Conservation (phyloP, 345 rosid species). For the Hevea brasiliensis region DNA sequence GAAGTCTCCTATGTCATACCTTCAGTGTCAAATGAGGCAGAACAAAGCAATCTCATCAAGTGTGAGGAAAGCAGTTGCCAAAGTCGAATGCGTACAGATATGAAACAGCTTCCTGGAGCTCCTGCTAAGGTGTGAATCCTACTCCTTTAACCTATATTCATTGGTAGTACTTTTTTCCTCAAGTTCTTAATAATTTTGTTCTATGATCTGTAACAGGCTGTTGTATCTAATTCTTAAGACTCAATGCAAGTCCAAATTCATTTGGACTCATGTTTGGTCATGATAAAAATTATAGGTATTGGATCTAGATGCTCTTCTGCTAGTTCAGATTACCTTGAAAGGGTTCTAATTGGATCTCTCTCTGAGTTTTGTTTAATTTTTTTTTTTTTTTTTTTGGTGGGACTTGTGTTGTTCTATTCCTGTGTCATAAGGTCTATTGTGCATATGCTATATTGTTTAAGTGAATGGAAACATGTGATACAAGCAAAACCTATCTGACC, state of each 20-base stretch:
- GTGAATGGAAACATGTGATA: background rate
- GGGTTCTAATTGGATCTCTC: background rate
- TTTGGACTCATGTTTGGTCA: background rate
- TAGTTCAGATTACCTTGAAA: background rate
- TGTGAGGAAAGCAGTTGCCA: constrained; percentile 16
- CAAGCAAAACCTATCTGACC: background rate
- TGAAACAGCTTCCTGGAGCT: constrained; percentile 25
- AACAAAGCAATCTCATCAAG: background rate
- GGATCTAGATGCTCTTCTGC: background rate
- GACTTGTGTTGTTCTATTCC: background rate
- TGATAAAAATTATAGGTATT: background rate
- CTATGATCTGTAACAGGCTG: background rate
- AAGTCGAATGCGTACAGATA: constrained; percentile 22
- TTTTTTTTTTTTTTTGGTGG: background rate
- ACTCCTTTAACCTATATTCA: background rate
- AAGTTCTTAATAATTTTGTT: too few species aligned
- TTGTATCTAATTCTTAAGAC: too few species aligned
- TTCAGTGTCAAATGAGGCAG: background rate
- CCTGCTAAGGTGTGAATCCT: constrained; percentile 35
- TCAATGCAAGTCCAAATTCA: background rate
- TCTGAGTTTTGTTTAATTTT: background rate
- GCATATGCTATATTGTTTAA: background rate
- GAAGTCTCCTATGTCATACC: constrained; percentile 3
- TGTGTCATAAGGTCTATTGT: background rate
- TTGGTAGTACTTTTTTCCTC: background rate